Evolutionary conservation across 108 stramenopile species (phyloP).

Genomic region (Stephanodiscus triporus): DNA sequence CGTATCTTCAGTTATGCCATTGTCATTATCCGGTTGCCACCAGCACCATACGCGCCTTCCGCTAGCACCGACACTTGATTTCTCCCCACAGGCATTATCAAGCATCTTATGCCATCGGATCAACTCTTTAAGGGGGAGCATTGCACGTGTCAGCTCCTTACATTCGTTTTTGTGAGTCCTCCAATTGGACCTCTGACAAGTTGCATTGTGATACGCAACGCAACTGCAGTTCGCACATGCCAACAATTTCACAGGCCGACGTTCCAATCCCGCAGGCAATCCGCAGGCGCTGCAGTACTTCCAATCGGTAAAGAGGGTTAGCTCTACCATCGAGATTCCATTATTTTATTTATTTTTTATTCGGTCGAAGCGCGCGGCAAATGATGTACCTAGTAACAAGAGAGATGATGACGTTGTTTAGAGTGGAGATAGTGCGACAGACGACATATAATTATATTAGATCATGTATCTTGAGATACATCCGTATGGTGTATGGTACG

Average conservation of each 20-base stretch:
- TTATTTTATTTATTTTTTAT: background rate
- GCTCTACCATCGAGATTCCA: background rate
- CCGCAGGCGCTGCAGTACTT: slow-evolving; percentile 16
- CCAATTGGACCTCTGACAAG: slow-evolving; percentile 59
- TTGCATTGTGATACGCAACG: slow-evolving; percentile 51
- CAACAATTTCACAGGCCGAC: slow-evolving; percentile 20
- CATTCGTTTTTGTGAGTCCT: slow-evolving; percentile 48
- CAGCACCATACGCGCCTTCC: slow-evolving; percentile 7
- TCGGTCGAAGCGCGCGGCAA: background rate
- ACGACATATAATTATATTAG: no score
- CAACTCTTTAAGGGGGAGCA: slow-evolving; percentile 47
- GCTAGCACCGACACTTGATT: background rate
- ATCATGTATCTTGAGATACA: no score
- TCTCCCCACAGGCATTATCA: background rate
- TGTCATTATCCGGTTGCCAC: slow-evolving; percentile 3
- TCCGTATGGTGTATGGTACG: no score
- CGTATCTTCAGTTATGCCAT: slow-evolving; percentile 10
- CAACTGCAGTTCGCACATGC: slow-evolving; percentile 49
- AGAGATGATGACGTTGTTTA: no score
- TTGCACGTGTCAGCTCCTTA: slow-evolving; percentile 17
- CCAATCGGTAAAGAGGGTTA: slow-evolving; percentile 15
- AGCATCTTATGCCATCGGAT: slow-evolving; percentile 20
- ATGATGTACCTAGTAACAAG: no score
- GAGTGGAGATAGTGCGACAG: no score
- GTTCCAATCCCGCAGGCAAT: slow-evolving; percentile 8